A percentile compares a stretch with the other conserved stretches of the same genome.
phyloP scores from a whole-genome alignment of 352 stramenopile species.

The Globisporangium middletonii region DNA sequence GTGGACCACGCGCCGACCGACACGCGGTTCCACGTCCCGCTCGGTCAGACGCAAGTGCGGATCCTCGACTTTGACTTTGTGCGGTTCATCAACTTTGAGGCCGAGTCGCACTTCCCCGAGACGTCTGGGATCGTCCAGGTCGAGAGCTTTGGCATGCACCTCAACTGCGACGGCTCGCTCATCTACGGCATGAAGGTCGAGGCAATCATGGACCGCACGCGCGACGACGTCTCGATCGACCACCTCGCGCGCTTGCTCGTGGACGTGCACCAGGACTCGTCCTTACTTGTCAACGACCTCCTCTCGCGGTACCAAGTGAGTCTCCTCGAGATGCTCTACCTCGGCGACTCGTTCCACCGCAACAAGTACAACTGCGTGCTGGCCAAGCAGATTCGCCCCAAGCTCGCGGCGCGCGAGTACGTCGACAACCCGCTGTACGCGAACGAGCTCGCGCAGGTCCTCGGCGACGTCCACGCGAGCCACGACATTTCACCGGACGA shows the following conservation, averaged over 20 bases:
- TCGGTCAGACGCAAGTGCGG: constrained; percentile 92
- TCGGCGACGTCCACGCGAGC: constrained; percentile 91
- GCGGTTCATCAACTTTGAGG: constrained; percentile 98
- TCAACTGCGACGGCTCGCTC: constrained; percentile 72
- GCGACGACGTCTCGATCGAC: constrained; percentile 96
- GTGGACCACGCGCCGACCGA: constrained; percentile 84
- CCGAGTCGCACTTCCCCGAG: constrained; percentile 95
- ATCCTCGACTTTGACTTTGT: constrained; percentile 97
- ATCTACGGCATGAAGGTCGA: constrained; percentile 91
- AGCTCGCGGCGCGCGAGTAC: constrained; percentile 94
- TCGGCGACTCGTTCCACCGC: constrained; percentile 91
- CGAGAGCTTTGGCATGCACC: constrained; percentile 93
- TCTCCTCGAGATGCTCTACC: constrained; percentile 94
- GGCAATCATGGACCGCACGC: constrained; percentile 94
- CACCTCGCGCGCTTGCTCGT: constrained; percentile 95
- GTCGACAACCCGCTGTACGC: constrained; percentile 92
- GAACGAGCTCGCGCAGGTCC: constrained; percentile 94
- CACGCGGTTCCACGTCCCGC: constrained; percentile 80
- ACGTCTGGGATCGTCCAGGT: constrained; percentile 93
- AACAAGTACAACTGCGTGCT: constrained; percentile 99
- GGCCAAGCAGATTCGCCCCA: constrained; percentile 94
- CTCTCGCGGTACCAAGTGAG: constrained; percentile 95
- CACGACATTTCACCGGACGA: constrained; percentile 95
- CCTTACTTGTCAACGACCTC: constrained; percentile 93
- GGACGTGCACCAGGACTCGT: constrained; percentile 96